Evolutionary conservation across 2,329 filamentous ascomycete species (phyloP).

Genomic region (Fusarium cyanostomum): DNA sequence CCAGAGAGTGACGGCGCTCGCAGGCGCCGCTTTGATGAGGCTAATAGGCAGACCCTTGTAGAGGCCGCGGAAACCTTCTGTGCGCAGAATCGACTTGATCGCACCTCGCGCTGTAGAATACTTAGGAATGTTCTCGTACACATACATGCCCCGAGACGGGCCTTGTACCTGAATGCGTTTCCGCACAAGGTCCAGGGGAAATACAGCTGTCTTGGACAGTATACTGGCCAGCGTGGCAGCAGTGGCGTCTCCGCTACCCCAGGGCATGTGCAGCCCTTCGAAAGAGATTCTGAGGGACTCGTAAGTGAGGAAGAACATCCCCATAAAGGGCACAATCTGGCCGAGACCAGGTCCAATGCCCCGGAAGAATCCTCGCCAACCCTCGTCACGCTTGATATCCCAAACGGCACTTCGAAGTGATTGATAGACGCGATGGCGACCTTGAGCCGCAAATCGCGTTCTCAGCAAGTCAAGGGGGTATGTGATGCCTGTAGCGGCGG

Average conservation of each 20-base stretch:
- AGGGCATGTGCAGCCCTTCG: conserved; percentile 64
- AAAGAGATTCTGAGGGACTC: conserved; percentile 76
- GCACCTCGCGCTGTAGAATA: conserved; percentile 76
- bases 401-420: conserved; percentile 74
- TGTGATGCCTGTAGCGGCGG: conserved; percentile 80
- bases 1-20: conserved; percentile 93
- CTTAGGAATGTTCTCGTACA: conserved; percentile 87
- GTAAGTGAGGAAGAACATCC: conserved; percentile 91
- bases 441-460: conserved; percentile 96
- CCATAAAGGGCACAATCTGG: conserved; percentile 97
- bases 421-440: conserved; percentile 78
- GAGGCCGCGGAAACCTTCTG: conserved; percentile 80
- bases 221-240: conserved; percentile 84
- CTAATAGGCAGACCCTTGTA: conserved; percentile 91
- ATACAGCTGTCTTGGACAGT: conserved; percentile 86
- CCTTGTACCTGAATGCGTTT: conserved; percentile 97
- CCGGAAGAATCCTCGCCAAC: conserved; percentile 83
- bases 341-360: conserved; percentile 82
- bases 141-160: conserved; percentile 80
- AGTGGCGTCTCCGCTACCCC: conserved; percentile 82
- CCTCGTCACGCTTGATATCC: conserved; percentile 81
- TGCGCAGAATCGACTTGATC: conserved; percentile 71
- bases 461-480: conserved; percentile 94
- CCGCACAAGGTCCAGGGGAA: conserved; percentile 90
- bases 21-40: conserved; percentile 91